Evolutionary conservation across 768 basidiomycete genomes (phyloP).

Genomic region (Boletus reticuloceps): DNA sequence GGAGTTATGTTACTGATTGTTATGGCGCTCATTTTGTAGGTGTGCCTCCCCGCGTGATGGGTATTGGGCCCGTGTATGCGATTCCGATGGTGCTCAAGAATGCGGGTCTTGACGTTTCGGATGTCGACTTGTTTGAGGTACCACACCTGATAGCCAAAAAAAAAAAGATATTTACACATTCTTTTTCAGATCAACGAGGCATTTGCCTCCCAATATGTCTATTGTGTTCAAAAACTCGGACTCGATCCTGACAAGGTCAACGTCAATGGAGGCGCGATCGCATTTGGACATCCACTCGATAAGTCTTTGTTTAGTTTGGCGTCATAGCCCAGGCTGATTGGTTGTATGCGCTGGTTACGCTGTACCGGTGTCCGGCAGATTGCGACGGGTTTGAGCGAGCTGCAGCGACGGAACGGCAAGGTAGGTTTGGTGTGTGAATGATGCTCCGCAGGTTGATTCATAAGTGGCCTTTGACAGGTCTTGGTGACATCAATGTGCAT

Average conservation of each 20-base stretch:
- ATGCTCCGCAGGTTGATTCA: neutral
- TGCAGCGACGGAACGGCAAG: slow-evolving; percentile 67
- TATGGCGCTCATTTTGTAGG: slow-evolving; percentile 35
- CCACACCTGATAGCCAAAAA: neutral
- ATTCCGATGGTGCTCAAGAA: slow-evolving; percentile 75
- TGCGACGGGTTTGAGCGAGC: slow-evolving; percentile 76
- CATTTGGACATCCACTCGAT: slow-evolving; percentile 82
- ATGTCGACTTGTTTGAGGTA: slow-evolving; percentile 82
- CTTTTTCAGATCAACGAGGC: slow-evolving; percentile 79
- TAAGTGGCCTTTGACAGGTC: slow-evolving; percentile 41
- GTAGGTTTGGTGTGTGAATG: slow-evolving; percentile 31
- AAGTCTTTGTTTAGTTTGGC: slow-evolving; percentile 32
- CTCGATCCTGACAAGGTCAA: slow-evolving; percentile 71
- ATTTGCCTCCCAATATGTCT: slow-evolving; percentile 81
- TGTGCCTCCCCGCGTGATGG: slow-evolving; percentile 81
- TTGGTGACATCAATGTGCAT: slow-evolving; percentile 91
- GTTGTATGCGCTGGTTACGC: slow-evolving; percentile 39
- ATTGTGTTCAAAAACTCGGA: slow-evolving; percentile 63
- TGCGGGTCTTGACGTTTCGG: slow-evolving; percentile 60
- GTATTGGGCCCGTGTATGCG: slow-evolving; percentile 80
- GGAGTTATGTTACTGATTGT: neutral
- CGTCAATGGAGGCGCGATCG: slow-evolving; percentile 90
- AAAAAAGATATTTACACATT: neutral
- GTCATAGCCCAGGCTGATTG: slow-evolving; percentile 5
- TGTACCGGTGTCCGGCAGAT: slow-evolving; percentile 85